phyloP scores from a whole-genome alignment of 2,329 filamentous ascomycete species.

The Ophiostoma ips region DNA sequence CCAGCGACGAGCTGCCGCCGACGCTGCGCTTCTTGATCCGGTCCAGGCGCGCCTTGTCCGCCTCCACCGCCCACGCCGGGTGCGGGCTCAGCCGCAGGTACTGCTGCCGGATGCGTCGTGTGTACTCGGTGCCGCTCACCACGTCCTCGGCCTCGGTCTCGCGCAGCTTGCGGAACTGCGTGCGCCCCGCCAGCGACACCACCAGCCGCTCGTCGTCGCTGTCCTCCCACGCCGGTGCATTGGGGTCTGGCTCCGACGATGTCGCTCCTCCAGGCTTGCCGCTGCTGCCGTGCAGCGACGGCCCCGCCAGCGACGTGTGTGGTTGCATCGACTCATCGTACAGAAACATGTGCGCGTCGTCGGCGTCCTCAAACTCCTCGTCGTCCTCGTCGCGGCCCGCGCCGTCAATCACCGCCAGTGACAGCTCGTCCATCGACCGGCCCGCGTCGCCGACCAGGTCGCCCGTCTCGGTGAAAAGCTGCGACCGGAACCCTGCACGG shows the following conservation, averaged over 20 bases:
- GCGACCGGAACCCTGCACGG: constrained; percentile 63
- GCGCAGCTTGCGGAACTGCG: constrained; percentile 69
- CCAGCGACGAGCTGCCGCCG: constrained; percentile 8
- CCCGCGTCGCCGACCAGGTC: constrained; percentile 25
- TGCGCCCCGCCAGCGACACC: constrained; percentile 65
- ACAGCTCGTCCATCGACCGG: constrained; percentile 16
- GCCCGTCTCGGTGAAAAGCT: constrained; percentile 41
- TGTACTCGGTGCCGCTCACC: constrained; percentile 76
- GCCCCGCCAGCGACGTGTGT: constrained; percentile 7
- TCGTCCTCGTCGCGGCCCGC: constrained; percentile 9
- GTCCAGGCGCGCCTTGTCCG: constrained; percentile 36
- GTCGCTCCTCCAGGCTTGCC: constrained; percentile 16
- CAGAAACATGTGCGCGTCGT: constrained; percentile 76
- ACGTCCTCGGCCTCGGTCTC: constrained; percentile 71
- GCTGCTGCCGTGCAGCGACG: constrained; percentile 14
- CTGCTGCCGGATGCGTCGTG: constrained; percentile 63
- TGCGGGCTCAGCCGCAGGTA: constrained; percentile 47
- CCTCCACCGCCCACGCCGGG: constrained; percentile 45
- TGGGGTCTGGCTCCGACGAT: constrained; percentile 22
- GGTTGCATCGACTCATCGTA: constrained; percentile 39
- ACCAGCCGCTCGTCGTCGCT: constrained; percentile 85
- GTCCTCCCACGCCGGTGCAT: constrained; percentile 69
- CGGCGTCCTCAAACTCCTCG: constrained; percentile 28
- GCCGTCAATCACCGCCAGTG: constrained; percentile 15
- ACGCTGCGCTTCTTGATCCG: constrained; percentile 19